A percentile compares a stretch with the other conserved stretches of the same genome.
These are phyloP conservation scores for Phalaenopsis aphrodite DNA, from an alignment of 106 monocot species.

Conservation along the genomic window DNA sequence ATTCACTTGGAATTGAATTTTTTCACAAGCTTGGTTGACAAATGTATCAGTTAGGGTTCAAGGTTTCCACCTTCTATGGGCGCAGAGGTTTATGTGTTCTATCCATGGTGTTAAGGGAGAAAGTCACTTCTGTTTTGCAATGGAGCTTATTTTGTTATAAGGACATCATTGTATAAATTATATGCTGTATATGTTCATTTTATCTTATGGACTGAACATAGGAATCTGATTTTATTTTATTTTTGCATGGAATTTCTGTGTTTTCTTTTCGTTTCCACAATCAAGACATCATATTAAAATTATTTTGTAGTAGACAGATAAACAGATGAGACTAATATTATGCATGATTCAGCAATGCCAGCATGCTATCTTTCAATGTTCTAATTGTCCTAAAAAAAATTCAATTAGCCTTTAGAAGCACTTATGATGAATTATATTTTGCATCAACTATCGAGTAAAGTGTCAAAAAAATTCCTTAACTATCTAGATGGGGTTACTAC, in stretches of 20 bases:
- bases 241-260: not conserved
- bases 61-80: not conserved
- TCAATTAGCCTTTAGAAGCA: not conserved
- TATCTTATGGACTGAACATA: not conserved
- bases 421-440: not conserved
- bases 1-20: not conserved
- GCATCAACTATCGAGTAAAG: not conserved
- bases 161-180: not conserved
- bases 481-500: too few relatives aligned
- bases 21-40: not conserved
- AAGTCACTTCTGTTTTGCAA: not conserved
- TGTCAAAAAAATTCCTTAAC: too few relatives aligned
- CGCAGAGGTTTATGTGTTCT: not conserved
- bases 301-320: too few relatives aligned
- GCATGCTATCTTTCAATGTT: not conserved
- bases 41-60: not conserved
- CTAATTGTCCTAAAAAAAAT: not conserved
- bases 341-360: not conserved
- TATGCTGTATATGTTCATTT: not conserved
- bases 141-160: not conserved
- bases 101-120: not conserved
- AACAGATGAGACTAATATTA: not conserved
- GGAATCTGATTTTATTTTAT: not conserved
- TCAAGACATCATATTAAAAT: too few relatives aligned
- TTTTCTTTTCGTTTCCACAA: not conserved